A percentile compares a stretch with the other conserved stretches of the same genome.
Conservation (phyloP, 495 filamentous ascomycete species). For the Neurospora sublineolata region DNA sequence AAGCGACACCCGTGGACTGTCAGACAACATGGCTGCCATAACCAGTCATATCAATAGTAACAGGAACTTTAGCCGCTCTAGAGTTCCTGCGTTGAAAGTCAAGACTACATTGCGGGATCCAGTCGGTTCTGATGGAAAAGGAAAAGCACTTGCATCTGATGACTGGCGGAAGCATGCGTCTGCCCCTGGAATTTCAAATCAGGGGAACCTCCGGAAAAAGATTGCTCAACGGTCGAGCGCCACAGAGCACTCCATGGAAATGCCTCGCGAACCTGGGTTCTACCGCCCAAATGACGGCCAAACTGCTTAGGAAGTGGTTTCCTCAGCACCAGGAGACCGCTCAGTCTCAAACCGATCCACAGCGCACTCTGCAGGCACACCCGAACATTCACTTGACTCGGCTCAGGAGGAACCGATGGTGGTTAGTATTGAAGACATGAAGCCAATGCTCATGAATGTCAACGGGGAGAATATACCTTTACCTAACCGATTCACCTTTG, state of each 20-base stretch:
- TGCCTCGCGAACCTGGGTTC: constrained; percentile 6
- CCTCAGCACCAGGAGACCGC: constrained; percentile 10
- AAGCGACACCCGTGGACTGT: not conserved
- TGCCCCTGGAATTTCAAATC: not conserved
- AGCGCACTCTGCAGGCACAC: not conserved
- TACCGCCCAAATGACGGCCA: constrained; percentile 4
- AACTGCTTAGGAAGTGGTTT: constrained; percentile 12
- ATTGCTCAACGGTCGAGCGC: constrained; percentile 1
- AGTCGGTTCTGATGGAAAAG: constrained; percentile 3
- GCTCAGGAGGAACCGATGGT: constrained; percentile 1
- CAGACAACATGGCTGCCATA: constrained; percentile 6
- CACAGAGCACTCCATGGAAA: not conserved
- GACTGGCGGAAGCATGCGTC: constrained; percentile 20
- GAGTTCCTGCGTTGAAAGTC: constrained; percentile 3
- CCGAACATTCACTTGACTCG: not conserved
- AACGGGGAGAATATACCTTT: constrained; percentile 14
- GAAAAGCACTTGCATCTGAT: constrained; percentile 13
- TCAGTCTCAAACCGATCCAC: not conserved
- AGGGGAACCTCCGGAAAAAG: not conserved
- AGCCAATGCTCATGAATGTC: constrained; percentile 12
- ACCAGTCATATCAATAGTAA: not conserved
- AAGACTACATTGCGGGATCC: constrained; percentile 8
- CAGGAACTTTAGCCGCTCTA: constrained; percentile 4
- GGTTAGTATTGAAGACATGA: constrained; percentile 11
- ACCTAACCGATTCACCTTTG: constrained; percentile 16